Evolutionary conservation across 768 basidiomycete species (phyloP), one percentile per base, ranked within the genome.

Genomic region (Leccinum olivaceopallidum): DNA sequence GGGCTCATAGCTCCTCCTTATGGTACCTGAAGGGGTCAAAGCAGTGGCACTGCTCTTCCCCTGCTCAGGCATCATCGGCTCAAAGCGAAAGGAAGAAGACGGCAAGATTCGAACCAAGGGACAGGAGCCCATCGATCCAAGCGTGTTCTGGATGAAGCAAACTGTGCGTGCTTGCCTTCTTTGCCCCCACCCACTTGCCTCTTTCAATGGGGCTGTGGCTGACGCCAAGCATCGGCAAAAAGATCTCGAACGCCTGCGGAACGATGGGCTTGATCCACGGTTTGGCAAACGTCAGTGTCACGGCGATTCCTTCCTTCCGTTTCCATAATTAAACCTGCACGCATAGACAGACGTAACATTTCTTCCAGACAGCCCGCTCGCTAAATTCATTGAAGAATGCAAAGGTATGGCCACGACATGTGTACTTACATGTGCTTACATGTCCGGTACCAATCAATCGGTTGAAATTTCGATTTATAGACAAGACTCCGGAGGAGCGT

Each of bases 41-140:
- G 95, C 95, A 0, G 83, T 97, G 9, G 77, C 96, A 7, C 78
- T 98, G 6, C 81, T 97, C 24, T 98, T 96, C 75, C 95, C 95
- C 5, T 80, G 85, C 57, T 73, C 81, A 0, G 82, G 83, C 1
- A 73, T 72, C 18, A 73, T 85, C 12, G 82, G 84, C n/a, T 61
- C 71, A 22, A 81, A 78, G 48, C 78, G 86, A 48, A 77, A 78
- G 47, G 76, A 78, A 50, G 90, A 94, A 62, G 92, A 94, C 63
- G 75, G 74, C 48, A 70, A 73, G 64, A 81, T 90, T 53, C 73
- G 73, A 28, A 73, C 71, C 14, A 78, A 80, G 48, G 85, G 71
- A 6, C 77, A 80, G 57, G 77, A 74, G 10, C 72, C 75, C 0
- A 68, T 91, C 5, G 86, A 92, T 65, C 81, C 83, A 6, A 85